These are phyloP conservation scores for Cercospora brassicicola DNA, from an alignment of 2,329 filamentous ascomycete species.

Conservation along the genomic window DNA sequence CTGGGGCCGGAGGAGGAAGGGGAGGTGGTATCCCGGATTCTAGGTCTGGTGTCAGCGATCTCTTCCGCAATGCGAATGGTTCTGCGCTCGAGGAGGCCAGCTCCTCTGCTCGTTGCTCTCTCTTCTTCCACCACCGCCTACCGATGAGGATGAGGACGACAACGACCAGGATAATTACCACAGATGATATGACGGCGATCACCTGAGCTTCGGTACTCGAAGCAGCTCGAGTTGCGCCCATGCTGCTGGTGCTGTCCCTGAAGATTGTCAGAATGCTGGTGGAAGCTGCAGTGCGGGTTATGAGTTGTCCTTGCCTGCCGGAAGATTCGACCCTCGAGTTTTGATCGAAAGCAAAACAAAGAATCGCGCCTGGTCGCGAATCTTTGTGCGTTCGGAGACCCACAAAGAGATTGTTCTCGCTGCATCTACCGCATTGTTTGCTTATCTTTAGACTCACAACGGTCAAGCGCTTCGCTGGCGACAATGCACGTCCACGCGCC, in stretches of 20 bases:
- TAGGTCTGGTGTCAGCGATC: neutral
- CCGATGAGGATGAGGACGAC: neutral
- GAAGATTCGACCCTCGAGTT: neutral
- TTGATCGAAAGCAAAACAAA: neutral
- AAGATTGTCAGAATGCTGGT: neutral
- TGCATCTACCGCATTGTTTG: neutral
- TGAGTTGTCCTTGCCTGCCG: neutral
- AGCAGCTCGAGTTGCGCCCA: slow-evolving; percentile 6
- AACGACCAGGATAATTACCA: neutral
- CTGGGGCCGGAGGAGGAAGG: neutral
- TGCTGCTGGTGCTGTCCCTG: neutral
- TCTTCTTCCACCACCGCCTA: neutral
- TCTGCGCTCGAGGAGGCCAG: neutral
- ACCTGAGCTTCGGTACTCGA: neutral
- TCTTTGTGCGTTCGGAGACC: neutral
- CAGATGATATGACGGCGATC: neutral
- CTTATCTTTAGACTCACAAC: neutral
- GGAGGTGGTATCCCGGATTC: neutral
- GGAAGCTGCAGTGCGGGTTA: neutral
- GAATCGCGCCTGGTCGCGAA: neutral
- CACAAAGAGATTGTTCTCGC: slow-evolving; percentile 1
- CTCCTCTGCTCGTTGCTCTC: neutral
- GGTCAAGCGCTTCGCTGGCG: neutral
- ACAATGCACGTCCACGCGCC: neutral
- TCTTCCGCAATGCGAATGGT: neutral